Evolutionary conservation across 441 rosid species (phyloP).

Genomic region (Dalechampia spathulata): DNA sequence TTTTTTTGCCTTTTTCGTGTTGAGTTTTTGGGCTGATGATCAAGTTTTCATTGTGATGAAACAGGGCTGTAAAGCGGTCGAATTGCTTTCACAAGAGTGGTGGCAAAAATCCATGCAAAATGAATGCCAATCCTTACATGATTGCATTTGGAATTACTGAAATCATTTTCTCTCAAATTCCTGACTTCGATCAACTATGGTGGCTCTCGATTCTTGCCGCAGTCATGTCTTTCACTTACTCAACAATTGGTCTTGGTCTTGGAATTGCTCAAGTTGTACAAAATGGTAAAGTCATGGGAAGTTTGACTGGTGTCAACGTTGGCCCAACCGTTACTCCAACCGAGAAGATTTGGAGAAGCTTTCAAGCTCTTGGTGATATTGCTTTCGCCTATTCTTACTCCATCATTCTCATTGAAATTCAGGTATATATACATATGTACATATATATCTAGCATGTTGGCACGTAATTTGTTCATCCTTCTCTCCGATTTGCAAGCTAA

Average conservation of each 20-base stretch:
- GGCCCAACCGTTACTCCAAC: constrained; percentile 48
- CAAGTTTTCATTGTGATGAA: background rate
- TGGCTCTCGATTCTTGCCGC: constrained; percentile 89
- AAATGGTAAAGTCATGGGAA: constrained; percentile 50
- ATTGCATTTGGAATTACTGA: constrained; percentile 64
- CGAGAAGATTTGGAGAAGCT: constrained; percentile 75
- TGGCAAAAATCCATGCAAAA: constrained; percentile 45
- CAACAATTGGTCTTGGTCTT: constrained; percentile 71
- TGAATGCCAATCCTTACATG: constrained; percentile 72
- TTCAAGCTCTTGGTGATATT: constrained; percentile 74
- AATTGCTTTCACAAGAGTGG: constrained; percentile 61
- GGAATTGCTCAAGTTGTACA: constrained; percentile 63
- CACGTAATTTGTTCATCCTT: too few species aligned
- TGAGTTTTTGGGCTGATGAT: background rate
- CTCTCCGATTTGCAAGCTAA: background rate
- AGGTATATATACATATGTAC: constrained; percentile 27
- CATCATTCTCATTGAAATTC: constrained; percentile 72
- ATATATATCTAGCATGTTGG: too few species aligned
- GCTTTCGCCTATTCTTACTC: constrained; percentile 90
- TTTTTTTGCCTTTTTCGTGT: too few species aligned
- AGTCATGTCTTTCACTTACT: constrained; percentile 85
- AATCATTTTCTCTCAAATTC: constrained; percentile 73
- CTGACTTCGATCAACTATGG: constrained; percentile 78
- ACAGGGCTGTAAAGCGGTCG: constrained; percentile 79
- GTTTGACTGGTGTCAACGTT: constrained; percentile 60